A percentile compares a stretch with the other conserved stretches of the same genome.
phyloP scores from a whole-genome alignment of 2,329 filamentous ascomycete species.

The Penicillium sp. region DNA sequence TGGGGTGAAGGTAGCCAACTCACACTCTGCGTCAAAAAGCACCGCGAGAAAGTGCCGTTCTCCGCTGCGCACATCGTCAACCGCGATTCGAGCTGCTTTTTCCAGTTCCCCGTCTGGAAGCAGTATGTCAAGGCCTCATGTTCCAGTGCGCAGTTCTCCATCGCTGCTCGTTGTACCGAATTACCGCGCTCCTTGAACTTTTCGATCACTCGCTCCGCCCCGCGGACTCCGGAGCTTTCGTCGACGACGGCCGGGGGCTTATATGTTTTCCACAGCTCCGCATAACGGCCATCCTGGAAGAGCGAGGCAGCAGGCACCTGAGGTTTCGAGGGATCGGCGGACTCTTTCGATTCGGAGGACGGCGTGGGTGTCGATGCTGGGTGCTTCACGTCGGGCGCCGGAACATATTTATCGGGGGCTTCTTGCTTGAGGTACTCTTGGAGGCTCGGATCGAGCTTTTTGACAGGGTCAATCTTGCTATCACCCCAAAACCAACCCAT shows the following conservation, averaged over 20 bases:
- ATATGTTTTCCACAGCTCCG: slow-evolving; percentile 92
- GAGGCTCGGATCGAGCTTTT: slow-evolving; percentile 75
- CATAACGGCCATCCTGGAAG: slow-evolving; percentile 69
- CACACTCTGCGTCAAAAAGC: slow-evolving; percentile 84
- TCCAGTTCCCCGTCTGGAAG: slow-evolving; percentile 68
- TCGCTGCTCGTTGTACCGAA: slow-evolving; percentile 72
- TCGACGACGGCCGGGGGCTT: slow-evolving; percentile 63
- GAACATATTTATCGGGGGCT: slow-evolving; percentile 67
- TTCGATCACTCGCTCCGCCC: slow-evolving; percentile 79
- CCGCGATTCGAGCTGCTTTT: slow-evolving; percentile 52
- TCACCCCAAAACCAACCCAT: slow-evolving; percentile 65
- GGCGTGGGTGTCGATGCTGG: slow-evolving; percentile 21
- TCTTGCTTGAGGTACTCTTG: slow-evolving; percentile 82
- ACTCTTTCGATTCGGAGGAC: slow-evolving; percentile 13
- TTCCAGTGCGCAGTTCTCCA: slow-evolving; percentile 91
- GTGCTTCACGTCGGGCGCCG: slow-evolving; percentile 32
- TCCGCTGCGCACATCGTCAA: slow-evolving; percentile 79
- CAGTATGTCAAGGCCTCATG: slow-evolving; percentile 80
- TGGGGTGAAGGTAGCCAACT: too few species aligned
- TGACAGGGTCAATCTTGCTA: slow-evolving; percentile 61
- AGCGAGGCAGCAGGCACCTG: slow-evolving; percentile 53
- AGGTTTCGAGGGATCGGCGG: slow-evolving; percentile 32
- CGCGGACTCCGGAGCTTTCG: slow-evolving; percentile 68
- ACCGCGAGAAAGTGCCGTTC: slow-evolving; percentile 75
- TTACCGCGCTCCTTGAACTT: slow-evolving; percentile 79